Percentiles rank a stretch among this genome's conserved stretches.
Evolutionary conservation across 805 yeast species (phyloP).

Genomic region (Lachancea sp.): DNA sequence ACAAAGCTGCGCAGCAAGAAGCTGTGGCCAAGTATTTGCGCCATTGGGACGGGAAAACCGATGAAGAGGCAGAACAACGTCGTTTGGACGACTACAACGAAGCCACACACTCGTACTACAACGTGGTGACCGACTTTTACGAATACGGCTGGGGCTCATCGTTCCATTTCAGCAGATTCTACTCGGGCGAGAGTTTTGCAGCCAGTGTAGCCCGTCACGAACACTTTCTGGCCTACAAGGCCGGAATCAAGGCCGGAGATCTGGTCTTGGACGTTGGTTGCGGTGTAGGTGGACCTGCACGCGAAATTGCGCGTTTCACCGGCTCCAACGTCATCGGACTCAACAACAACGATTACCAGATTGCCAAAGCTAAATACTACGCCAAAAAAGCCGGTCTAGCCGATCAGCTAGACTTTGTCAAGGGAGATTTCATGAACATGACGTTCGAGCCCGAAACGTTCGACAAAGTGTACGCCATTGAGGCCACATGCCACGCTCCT

Average conservation of each 20-base stretch:
- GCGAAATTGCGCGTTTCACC: constrained; percentile 90
- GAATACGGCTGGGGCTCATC: constrained; percentile 99
- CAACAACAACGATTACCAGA: constrained; percentile 95
- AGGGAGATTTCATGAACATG: constrained; percentile 99
- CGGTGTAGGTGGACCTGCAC: constrained; percentile 99
- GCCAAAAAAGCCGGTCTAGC: constrained; percentile 60
- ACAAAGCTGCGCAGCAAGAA: constrained; percentile 69
- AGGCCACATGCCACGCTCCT: constrained; percentile 98
- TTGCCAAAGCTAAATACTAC: constrained; percentile 81
- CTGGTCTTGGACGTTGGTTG: constrained; percentile 96
- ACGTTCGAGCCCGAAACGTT: constrained; percentile 85
- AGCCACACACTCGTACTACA: constrained; percentile 91
- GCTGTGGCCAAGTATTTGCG: constrained; percentile 89
- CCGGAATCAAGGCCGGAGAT: constrained; percentile 72
- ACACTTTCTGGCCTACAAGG: constrained; percentile 85
- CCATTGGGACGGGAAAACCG: constrained; percentile 94
- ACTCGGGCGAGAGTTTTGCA: constrained; percentile 84
- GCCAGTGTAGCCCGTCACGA: constrained; percentile 97
- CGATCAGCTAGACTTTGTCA: constrained; percentile 75
- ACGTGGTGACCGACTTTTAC: constrained; percentile 94
- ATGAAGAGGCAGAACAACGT: constrained; percentile 59
- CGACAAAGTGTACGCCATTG: constrained; percentile 97
- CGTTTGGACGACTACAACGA: constrained; percentile 82
- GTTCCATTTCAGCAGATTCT: constrained; percentile 94
- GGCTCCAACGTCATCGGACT: constrained; percentile 82